Evolutionary conservation across 2,329 filamentous ascomycete species (phyloP).

Genomic region (Dothiorella sarmentorum): DNA sequence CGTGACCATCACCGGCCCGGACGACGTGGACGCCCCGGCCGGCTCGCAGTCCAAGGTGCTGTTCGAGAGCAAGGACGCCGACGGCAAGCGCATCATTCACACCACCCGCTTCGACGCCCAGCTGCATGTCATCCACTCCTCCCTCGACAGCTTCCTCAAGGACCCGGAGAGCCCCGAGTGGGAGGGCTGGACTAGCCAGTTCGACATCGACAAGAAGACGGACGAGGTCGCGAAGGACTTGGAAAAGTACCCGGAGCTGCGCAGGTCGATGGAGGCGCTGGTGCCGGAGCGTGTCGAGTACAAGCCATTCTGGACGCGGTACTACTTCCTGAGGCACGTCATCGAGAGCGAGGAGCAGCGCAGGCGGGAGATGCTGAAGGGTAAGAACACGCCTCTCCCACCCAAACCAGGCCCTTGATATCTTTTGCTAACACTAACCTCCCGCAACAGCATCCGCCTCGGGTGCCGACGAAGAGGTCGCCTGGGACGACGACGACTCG

Average conservation of each 20-base stretch:
- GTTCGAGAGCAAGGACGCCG: slow-evolving; percentile 90
- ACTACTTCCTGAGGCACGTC: slow-evolving; percentile 90
- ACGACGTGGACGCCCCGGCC: slow-evolving; percentile 38
- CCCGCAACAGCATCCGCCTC: slow-evolving; percentile 13
- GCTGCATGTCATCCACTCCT: slow-evolving; percentile 90
- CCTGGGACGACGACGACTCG: slow-evolving; percentile 61
- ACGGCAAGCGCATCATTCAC: slow-evolving; percentile 90
- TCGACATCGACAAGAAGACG: slow-evolving; percentile 81
- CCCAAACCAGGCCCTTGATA: too few relatives aligned
- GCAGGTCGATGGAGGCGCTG: slow-evolving; percentile 87
- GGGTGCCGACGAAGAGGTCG: slow-evolving; percentile 64
- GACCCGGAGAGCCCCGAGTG: slow-evolving; percentile 77
- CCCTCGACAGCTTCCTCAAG: slow-evolving; percentile 71
- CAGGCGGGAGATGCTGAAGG: slow-evolving; percentile 84
- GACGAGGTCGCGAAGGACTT: slow-evolving; percentile 77
- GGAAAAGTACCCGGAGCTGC: slow-evolving; percentile 80
- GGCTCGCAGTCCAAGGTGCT: slow-evolving; percentile 59
- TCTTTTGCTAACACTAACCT: background rate
- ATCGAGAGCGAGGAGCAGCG: slow-evolving; percentile 91
- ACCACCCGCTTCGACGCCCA: slow-evolving; percentile 93
- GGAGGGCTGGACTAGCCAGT: slow-evolving; percentile 66
- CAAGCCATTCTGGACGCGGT: slow-evolving; percentile 84
- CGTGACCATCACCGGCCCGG: slow-evolving; percentile 78
- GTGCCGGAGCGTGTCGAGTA: slow-evolving; percentile 95
- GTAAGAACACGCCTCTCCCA: slow-evolving; percentile 48